Evolutionary conservation across 2,329 filamentous ascomycete genomes (phyloP), one percentile per base, ranked within the genome.

Genomic region (Beauveria scarabaeidicola): DNA sequence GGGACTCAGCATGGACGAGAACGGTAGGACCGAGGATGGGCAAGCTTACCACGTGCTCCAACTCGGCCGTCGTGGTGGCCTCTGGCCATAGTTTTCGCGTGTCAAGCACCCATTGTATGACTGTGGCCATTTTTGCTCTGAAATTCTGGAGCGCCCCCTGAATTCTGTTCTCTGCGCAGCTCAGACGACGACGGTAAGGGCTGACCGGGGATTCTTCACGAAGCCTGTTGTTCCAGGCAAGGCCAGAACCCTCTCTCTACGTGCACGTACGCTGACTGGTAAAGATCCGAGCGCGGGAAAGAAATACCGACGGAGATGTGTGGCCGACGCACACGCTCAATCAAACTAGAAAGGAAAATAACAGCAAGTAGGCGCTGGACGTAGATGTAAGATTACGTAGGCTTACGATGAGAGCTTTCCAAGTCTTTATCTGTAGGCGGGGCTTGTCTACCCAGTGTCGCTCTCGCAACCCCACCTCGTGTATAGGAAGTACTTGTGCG

Each of bases 101-200:
- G 70, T 87, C 84, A 41, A 87, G 72, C 59, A 85, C 73, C 81
- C 84, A 87, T 72, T 85, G 82, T 61, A 84, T 73, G 54, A 85
- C 72, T 1, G 19, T 27, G 21, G 23, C 47, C 59, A 60, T 60
- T 25, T 25, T 40, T 48, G 1, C 1, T 17, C 55, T 44, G 19
- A n/a, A 2, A 6, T 57, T 19, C 40, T 7, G 41, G n/a, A n/a
- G 19, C 10, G 38, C 3, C n/a, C 5, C 7, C 8, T 1, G 17
- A 7, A 1, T 6, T 13, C 17, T 17, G 11, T 6, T 11, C 21
- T 23, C 5, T 46, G 21, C 11, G 19, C 43, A 46, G 41, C 11
- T 23, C 5, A 21, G 43, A 13, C 6, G 41, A 23, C 41, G 43
- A 13, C 5, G 19, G 19, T 10, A 46, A 46, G 32, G 13, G 11